Base-by-base conservation (phyloP, 345 rosid species). In the Euphorbia pulcherrima region DNA sequence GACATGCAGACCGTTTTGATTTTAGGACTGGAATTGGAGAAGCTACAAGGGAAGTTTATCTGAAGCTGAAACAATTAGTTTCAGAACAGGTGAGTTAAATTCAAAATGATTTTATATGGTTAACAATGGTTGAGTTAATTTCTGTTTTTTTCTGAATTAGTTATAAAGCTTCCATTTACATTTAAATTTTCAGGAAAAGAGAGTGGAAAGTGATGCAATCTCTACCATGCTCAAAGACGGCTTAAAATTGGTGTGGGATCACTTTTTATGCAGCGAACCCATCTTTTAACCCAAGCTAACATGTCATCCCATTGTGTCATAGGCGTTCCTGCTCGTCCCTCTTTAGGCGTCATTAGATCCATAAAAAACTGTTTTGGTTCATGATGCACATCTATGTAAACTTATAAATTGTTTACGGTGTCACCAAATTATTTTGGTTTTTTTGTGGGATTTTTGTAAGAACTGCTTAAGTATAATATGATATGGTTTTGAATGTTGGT, bases 1-100 rank as follows among this genome's bases (percentile, higher is more conserved):
- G 87, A 79, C 69, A 83, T 10, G 92, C 89, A 21, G 84, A 85
- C 66, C 79, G 90, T 47, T 87, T 65, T 66, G 77, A 80, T 73
- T 85, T 86, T 65, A 78, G 61, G 78, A 57, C 33, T 33, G 78
- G 77, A 48, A 53, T 12, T 23, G 88, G 90, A 55, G 79, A 65
- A 62, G 18, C 65, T 54, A 20, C 79, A 0, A 78, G 68, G 51
- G 92, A 85, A 65, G 65, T 79, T 72, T 24, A 11, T 18, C 28
- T 89, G 55, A 80, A 79, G 60, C 77, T 87, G 77, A 83, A 82
- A 73, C 82, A 81, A 61, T 14, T 92, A 2, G 71, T 72, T 64
- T 77, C 82, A 63, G 78, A 74, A 67, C 72, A 23, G 72, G 85
- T 44, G 68, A 77, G 44, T 63, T 33, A 33, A 33, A 33, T 7